A percentile compares a stretch with the other conserved stretches of the same genome.
Evolutionary conservation across 805 yeast species (phyloP).

Genomic region (Metschnikowia noctiluminum): DNA sequence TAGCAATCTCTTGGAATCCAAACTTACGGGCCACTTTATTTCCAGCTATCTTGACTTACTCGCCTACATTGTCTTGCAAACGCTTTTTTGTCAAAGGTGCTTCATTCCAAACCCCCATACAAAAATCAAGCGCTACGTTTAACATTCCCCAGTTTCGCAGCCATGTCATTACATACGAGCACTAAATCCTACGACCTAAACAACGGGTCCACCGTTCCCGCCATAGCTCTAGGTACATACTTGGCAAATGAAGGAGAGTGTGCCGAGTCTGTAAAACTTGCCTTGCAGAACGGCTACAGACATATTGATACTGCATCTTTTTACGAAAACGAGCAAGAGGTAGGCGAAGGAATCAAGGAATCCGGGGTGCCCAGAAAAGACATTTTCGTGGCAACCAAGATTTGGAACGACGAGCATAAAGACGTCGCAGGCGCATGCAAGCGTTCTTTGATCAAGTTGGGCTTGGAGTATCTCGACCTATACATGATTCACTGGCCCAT

Average conservation of each 20-base stretch:
- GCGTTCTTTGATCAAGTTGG: conserved; percentile 13
- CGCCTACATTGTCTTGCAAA: no score
- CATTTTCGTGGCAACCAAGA: conserved; percentile 18
- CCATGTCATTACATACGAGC: conserved; percentile 14
- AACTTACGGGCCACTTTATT: no score
- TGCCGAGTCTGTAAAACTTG: conserved; percentile 53
- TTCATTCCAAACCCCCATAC: neutral
- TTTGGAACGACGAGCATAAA: conserved; percentile 15
- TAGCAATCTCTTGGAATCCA: no score
- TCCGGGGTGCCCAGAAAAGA: conserved; percentile 15
- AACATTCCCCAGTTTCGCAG: neutral
- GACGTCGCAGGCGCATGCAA: conserved; percentile 11
- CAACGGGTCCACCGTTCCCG: conserved; percentile 63
- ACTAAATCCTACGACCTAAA: conserved; percentile 41
- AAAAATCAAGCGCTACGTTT: neutral
- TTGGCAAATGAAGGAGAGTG: conserved; percentile 54
- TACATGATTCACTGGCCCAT: conserved; percentile 20
- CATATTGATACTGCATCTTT: conserved; percentile 77
- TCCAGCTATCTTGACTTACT: no score
- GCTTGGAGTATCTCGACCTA: conserved; percentile 17
- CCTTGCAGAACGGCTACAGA: conserved; percentile 63
- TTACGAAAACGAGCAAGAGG: conserved; percentile 64
- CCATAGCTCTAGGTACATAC: conserved; percentile 76
- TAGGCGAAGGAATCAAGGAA: conserved; percentile 55
- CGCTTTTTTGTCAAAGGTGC: neutral